These are phyloP conservation scores for Triticum dicoccoides DNA, from an alignment of 176 grass and related monocot genomes.

Conservation along the genomic window DNA sequence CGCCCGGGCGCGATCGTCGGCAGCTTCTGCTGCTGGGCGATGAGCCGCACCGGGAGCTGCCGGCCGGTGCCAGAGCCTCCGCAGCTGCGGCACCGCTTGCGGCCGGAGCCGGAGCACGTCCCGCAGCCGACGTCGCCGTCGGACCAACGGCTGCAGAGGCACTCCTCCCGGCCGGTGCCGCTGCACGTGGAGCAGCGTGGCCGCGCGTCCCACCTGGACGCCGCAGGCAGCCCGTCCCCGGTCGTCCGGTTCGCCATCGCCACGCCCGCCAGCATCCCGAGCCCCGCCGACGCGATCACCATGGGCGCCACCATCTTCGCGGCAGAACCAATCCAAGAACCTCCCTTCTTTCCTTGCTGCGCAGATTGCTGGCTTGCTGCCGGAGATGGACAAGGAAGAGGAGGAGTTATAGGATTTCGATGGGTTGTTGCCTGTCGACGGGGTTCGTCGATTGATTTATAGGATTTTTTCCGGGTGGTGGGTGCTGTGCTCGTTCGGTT, in stretches of 20 bases:
- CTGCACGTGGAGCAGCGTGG: constrained; percentile 78
- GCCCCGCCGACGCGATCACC: constrained; percentile 71
- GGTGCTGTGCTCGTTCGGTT: too few species aligned
- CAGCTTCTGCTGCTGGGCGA: constrained; percentile 20
- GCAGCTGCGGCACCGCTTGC: constrained; percentile 78
- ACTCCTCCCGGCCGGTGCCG: constrained; percentile 69
- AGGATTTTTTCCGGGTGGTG: constrained; percentile 16
- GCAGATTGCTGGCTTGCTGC: too few species aligned
- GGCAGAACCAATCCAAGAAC: not conserved
- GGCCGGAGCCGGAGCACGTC: constrained; percentile 70
- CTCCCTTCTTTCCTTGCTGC: not conserved
- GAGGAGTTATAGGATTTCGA: too few species aligned
- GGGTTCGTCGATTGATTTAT: not conserved
- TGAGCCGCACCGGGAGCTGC: constrained; percentile 53
- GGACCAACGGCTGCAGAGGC: constrained; percentile 86
- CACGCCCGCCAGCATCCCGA: constrained; percentile 77
- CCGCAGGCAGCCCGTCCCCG: constrained; percentile 30
- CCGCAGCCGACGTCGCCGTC: constrained; percentile 86
- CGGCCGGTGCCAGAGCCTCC: constrained; percentile 73
- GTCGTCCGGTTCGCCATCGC: constrained; percentile 61
- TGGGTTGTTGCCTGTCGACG: not conserved
- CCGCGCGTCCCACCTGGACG: constrained; percentile 35
- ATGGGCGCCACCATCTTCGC: constrained; percentile 48
- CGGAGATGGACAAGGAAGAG: not conserved
- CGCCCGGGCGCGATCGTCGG: not conserved